Evolutionary conservation across 1,139 yeast species (phyloP), one percentile per base, ranked within the genome.

Genomic region (Komagataea norvegica): DNA sequence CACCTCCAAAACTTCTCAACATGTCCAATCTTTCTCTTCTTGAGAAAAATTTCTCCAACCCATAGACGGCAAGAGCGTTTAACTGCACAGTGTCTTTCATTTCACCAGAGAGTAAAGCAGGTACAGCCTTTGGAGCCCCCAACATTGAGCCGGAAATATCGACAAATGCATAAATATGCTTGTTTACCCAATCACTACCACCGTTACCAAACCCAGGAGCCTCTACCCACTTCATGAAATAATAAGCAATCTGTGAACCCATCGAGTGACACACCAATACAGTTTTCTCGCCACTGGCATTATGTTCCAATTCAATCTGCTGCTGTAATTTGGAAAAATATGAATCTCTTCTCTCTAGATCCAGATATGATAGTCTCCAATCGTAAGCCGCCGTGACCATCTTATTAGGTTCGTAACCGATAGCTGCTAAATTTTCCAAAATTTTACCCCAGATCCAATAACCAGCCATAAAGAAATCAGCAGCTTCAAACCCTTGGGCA

Each of bases 391-490:
- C 98, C 40, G 89, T 79, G 23, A 73, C 57, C 97, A 91, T 88
- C 53, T 76, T 85, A 51, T 87, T 81, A 3, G 96, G 91, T 31
- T 87, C 95, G 60, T 91, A 91, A 0, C 96, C 96, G 46, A 93
- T 74, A 1, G 87, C 97, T 2, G 96, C 95, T 48, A 93, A 67
- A 54, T 93, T 93, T 58, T 91, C 96, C 14, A 91, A 67, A 39
- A 91, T 77, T 58, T 93, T 91, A 59, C 87, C 87, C 98, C 98
- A 91, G 52, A 91, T 86, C 98, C 98, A 91, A 61, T 91, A 91
- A 0, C 98, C 98, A 5, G 97, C 87, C 60, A 91, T 79, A 56
- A 91, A 91, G 61, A 88, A 91, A 62, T 91, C 98, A 0, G 96
- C 93, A 1, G 97, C 94, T 52, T 91, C 97, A 61, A 91, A 86